Evolutionary conservation across 768 basidiomycete genomes (phyloP), one percentile per base, ranked within the genome.

Genomic region (Russula virescens): DNA sequence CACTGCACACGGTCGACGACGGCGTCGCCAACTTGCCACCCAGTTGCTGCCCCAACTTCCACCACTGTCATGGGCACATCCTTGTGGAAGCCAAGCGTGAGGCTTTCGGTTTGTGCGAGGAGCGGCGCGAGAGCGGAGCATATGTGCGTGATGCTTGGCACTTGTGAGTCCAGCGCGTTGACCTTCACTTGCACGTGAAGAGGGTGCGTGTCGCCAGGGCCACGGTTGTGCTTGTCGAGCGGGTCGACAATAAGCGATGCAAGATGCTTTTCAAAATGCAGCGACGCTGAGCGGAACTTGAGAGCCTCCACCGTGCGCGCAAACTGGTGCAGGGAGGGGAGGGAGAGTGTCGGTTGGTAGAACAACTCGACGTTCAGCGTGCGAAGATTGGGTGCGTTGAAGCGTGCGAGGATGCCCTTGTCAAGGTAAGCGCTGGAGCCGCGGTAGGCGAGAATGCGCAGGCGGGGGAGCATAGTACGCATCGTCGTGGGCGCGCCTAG

Each of bases 321-420:
- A 42, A 60, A 46, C 4, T 13, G 40, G 3, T 6, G 25, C 5
- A 52, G 21, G 23, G 5, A 46, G 14, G 58, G 43, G 28, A 53
- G 21, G 21, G 21, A 5, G 50, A 60, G 51, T 2, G 58, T 34
- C 28, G 43, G 58, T 5, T 60, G 58, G 25, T 43, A 21, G 58
- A 60, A 60, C 14, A 60, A 52, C 28, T 51, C 51, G 42, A 60
- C 5, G 58, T 52, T 52, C 40, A 53, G 21, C 16, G 40, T 51
- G 18, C 21, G 38, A 1, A 60, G 31, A 16, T 2, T 0, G 18
- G 58, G 58, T 1, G 51, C 23, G 28, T n/a, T 5, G 28, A 60
- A 18, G 16, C 28, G 51, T 2, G 50, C n/a, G 10, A 60, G 40
- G 18, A 52, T 6, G 50, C 21, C 42, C 21, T 8, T 31, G 31